Percentiles rank a stretch among this genome's conserved stretches.
phyloP scores from a whole-genome alignment of 2,329 filamentous ascomycete species.

The Huntiella decipiens region DNA sequence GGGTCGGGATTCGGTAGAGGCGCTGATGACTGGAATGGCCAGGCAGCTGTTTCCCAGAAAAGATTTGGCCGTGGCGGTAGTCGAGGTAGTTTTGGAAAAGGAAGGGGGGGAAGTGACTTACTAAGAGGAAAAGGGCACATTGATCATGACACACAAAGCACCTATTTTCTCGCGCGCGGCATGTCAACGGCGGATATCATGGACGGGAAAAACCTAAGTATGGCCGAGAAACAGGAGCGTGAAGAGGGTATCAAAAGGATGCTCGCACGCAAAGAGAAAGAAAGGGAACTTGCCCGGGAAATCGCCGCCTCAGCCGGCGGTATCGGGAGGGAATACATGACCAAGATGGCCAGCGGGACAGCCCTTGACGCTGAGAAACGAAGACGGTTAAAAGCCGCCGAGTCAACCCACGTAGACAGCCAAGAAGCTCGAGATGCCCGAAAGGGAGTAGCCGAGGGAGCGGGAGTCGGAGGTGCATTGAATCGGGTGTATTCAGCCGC shows the following conservation, averaged over 20 bases:
- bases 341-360: slow-evolving; percentile 2
- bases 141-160: slow-evolving; percentile 38
- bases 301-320: slow-evolving; percentile 35
- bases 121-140: slow-evolving; percentile 22
- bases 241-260: slow-evolving; percentile 47
- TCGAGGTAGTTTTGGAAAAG: not conserved
- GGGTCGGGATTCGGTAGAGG: slow-evolving; percentile 32
- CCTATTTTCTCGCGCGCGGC: slow-evolving; percentile 32
- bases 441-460: not conserved
- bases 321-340: slow-evolving; percentile 54
- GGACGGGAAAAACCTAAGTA: slow-evolving; percentile 29
- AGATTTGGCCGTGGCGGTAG: slow-evolving; percentile 28
- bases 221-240: slow-evolving; percentile 38
- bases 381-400: not conserved
- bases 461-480: slow-evolving; percentile 13
- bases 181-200: slow-evolving; percentile 42
- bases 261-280: slow-evolving; percentile 48
- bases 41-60: slow-evolving; percentile 15
- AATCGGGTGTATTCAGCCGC: slow-evolving; percentile 16
- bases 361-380: not conserved
- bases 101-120: slow-evolving; percentile 4
- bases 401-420: slow-evolving; percentile 11
- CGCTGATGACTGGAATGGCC: slow-evolving; percentile 17
- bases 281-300: slow-evolving; percentile 51
- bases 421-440: not conserved